Base-by-base conservation (phyloP, 495 filamentous ascomycete species). In the Hypoxylon rickii region DNA sequence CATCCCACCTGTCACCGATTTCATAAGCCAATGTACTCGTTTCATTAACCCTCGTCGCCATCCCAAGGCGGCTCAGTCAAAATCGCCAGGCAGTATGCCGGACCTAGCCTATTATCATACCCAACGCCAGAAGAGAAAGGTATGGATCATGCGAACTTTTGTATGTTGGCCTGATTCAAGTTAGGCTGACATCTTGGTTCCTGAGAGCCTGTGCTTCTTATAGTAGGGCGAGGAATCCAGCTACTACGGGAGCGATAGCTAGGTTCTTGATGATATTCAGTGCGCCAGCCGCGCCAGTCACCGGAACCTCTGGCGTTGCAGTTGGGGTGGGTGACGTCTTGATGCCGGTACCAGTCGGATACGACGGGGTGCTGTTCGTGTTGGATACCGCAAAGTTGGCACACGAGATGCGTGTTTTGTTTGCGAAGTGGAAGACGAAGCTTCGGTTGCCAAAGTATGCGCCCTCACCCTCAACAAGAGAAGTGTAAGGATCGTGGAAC, bases 371-470 rank as follows among this genome's bases (percentile, higher is more conserved):
- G 31, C 22, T 44, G 19, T 39, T 62, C 44, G 49, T 46, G 11
- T 54, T 55, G 13, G 66, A 41, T 34, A 65, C 52, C 17, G 61
- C 63, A 67, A 92, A 89, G 76, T 86, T 89, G 63, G 85, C 86
- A 72, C 89, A 92, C 1, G 82, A 76, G 60, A 90, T 78, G 52
- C 86, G 83, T 0, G 83, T 89, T 70, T 79, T 85, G 74, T 89
- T 89, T 51, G 74, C 73, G 58, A 76, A 81, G 73, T 96, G 90
- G 44, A 96, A 70, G 34, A 93, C 89, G 44, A 96, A 65, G 39
- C 86, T 90, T 44, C 85, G 80, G 76, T 92, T 88, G 44, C 89
- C 89, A 61, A 96, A 83, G 77, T 86, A 96, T 43, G 88, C 75
- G 24, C 74, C 78, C 18, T 76, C 70, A 18, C 80, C 83, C 26